Evolutionary conservation across 345 rosid genomes (phyloP).

Genomic region (Citrus sp.): DNA sequence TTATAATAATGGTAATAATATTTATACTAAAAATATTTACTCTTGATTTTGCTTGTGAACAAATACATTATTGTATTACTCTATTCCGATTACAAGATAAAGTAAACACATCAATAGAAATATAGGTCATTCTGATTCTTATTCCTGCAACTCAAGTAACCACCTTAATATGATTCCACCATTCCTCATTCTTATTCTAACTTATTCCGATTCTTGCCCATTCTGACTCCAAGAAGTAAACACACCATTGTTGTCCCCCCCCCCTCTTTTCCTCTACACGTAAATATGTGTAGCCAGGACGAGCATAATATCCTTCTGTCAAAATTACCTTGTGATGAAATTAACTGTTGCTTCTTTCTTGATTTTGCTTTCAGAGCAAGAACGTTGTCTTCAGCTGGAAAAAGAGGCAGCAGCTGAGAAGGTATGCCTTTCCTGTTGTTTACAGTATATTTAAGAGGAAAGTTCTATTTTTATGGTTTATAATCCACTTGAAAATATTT

Average conservation of each 20-base stretch:
- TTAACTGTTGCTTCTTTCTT: conserved; percentile 13
- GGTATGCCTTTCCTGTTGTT: conserved; percentile 25
- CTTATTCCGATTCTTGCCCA: too few relatives aligned
- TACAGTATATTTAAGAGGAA: neutral
- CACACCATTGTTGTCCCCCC: neutral
- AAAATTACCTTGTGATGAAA: neutral
- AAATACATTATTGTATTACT: too few relatives aligned
- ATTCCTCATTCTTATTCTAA: too few relatives aligned
- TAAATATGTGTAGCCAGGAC: neutral
- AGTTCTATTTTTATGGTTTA: neutral
- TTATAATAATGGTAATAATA: too few relatives aligned
- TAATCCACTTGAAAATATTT: neutral
- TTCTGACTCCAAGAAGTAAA: too few relatives aligned
- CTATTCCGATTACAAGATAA: too few relatives aligned
- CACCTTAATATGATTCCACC: too few relatives aligned
- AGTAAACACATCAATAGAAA: too few relatives aligned
- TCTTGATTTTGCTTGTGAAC: too few relatives aligned
- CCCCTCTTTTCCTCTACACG: neutral
- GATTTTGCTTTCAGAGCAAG: conserved; percentile 27
- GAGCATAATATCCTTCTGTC: neutral
- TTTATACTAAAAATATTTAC: too few relatives aligned
- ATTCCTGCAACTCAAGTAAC: too few relatives aligned
- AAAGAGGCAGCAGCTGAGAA: conserved; percentile 23
- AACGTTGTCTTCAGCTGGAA: conserved; percentile 19
- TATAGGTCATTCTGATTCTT: too few relatives aligned